Conservation (phyloP, 1,284 basidiomycete genomes). For the Puccinia polysora region DNA sequence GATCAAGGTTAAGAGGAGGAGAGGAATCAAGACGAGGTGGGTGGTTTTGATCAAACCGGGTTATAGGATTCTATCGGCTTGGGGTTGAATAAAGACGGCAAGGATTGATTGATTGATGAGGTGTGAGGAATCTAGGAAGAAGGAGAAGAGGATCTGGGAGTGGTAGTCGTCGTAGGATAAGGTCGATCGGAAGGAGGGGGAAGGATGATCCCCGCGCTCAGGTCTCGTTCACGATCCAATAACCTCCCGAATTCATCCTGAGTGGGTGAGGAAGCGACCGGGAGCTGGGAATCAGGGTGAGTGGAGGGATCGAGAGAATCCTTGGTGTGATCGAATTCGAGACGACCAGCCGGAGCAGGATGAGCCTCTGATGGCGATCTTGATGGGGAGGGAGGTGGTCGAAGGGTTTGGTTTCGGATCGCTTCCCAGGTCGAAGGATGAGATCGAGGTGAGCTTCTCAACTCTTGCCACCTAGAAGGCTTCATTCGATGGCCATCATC, state of each 20-base stretch:
- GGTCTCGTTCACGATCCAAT: constrained; percentile 3
- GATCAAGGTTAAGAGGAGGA: too few relatives aligned
- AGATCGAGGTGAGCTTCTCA: background rate
- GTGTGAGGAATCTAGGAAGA: background rate
- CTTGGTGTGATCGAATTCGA: too few relatives aligned
- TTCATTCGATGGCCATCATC: too few relatives aligned
- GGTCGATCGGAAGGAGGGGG: background rate
- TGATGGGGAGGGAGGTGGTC: background rate
- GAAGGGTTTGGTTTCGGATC: constrained; percentile 7
- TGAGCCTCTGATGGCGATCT: background rate
- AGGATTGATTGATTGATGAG: too few relatives aligned
- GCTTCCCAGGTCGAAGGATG: constrained; percentile 27
- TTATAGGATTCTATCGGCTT: too few relatives aligned
- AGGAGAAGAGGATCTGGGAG: background rate
- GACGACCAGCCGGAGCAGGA: too few relatives aligned
- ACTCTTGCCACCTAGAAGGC: constrained; percentile 30
- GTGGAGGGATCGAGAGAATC: background rate
- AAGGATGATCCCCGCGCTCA: constrained; percentile 16
- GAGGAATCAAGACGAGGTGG: too few relatives aligned
- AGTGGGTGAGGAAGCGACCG: background rate
- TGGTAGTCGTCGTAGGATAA: background rate
- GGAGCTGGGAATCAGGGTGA: background rate
- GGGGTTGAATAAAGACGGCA: too few relatives aligned
- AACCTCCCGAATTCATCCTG: constrained; percentile 15
- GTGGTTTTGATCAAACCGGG: too few relatives aligned